Evolutionary conservation across 179 eudicot genomes (phyloP), one percentile per base, ranked within the genome.

Genomic region (Sideroxylon spinosum): DNA sequence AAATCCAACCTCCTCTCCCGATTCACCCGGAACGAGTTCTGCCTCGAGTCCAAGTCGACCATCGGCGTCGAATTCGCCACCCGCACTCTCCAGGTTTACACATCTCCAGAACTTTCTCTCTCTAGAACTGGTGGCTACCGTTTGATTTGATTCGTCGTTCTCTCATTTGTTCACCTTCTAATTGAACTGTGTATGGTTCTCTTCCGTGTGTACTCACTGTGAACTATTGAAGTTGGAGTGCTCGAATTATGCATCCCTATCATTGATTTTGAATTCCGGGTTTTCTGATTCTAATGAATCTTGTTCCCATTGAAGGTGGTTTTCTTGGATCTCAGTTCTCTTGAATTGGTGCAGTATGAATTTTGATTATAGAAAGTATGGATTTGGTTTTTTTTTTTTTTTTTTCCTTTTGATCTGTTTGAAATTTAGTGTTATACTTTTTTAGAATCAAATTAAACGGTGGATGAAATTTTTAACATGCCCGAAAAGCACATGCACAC

Each of bases 31-130:
- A 87, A 87, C 60, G 89, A 86, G 82, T 86, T 86, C 77, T 84
- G 87, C 64, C 81, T 86, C 78, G 89, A 86, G 53, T 86, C 89
- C 57, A 86, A 86, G 78, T 86, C 89, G 78, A 86, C 89, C 28
- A 86, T 86, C 81, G 88, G 88, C 81, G 88, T 86, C 57, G 88
- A 86, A 75, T 86, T 86, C 85, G 88, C 88, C 65, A 86, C 88
- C 28, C 84, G 88, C 44, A 86, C 86, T 56, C 88, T 86, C 66
- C 88, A 86, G 82, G 89, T 86, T 44, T 17, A 57, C 8, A 57
- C 8, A 55, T 28, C 71, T 70, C 65, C 20, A 62, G 29, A 25
- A 23, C 56, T 71, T 6, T 62, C 76, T 46, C 48, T 67, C 49
- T 66, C 7, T 9, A 19, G 25, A 2, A 2, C 0, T 76, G 44